Evolutionary conservation across 2,329 filamentous ascomycete genomes (phyloP), one percentile per base, ranked within the genome.

Genomic region (Xylaria multiplex): DNA sequence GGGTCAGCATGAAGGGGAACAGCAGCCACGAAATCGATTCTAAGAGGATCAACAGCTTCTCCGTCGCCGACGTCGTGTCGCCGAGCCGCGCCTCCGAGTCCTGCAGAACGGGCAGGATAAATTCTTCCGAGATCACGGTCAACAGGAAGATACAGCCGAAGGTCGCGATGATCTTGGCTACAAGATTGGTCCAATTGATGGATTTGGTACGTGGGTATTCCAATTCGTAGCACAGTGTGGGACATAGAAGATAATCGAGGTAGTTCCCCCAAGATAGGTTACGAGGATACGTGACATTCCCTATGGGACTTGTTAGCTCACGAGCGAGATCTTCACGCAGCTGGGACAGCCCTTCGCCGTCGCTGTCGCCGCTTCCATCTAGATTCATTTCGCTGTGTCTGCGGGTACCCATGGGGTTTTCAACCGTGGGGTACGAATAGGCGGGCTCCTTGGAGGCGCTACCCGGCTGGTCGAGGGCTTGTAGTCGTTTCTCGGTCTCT

Each of bases 121-220:
- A 98, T 76, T 98, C 95, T 75, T 98, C 96, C 1, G 91, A 95
- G 3, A 91, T 93, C 66, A 97, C 86, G 13, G 93, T 97, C 70
- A 99, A 85, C 24, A 99, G 86, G 79, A 97, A 98, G 76, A 99
- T 97, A 79, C 95, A 97, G 55, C 96, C 96, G 77, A 98, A 98
- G 0, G 96, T 91, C 53, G 96, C 96, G 16, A 94, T 80, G 24
- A 93, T 88, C 80, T 98, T 98, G 78, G 90, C 92, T 65, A 92
- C 87, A 50, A 98, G 86, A 69, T 93, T 90, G 22, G 88, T 85
- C 90, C 92, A 97, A 72, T 92, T 88, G 64, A 93, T 89, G n/a
- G 83, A 81, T 13, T 85, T 77, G 11, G 88, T 93, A 55, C 96
- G 90, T 2, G 96, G 96, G 78, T 98, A 99, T 78, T 98, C 95